phyloP scores from a whole-genome alignment of 2,329 filamentous ascomycete genomes.

The Aurifilum marmelostoma region DNA sequence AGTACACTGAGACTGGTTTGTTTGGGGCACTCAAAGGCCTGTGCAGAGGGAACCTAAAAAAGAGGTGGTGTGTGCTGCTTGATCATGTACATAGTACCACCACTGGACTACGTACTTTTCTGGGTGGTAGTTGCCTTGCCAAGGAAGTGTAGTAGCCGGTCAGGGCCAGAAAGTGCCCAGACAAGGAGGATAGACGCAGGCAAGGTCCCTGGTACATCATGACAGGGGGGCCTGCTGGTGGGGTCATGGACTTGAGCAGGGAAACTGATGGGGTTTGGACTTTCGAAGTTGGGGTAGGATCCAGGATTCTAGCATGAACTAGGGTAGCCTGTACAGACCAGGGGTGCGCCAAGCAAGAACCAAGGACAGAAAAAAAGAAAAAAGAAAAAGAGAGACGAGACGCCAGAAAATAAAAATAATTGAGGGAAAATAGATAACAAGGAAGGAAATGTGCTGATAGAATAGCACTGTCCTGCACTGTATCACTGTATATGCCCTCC shows the following conservation, averaged over 20 bases:
- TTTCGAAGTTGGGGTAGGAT: constrained; percentile 4
- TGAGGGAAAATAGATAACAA: not conserved
- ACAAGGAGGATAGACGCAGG: not conserved
- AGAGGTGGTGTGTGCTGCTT: not conserved
- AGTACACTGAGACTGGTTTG: not conserved
- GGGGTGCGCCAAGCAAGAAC: not conserved
- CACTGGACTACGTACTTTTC: not conserved
- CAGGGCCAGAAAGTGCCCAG: not conserved
- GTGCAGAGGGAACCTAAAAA: not conserved
- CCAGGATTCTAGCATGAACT: constrained; percentile 5
- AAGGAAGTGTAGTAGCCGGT: not conserved
- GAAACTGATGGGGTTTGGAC: constrained; percentile 3
- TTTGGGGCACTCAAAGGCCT: not conserved
- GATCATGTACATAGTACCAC: not conserved
- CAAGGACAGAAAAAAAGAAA: not conserved
- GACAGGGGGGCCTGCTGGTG: not conserved
- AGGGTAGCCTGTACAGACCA: constrained; percentile 7
- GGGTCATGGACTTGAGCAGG: not conserved
- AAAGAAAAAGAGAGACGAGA: not conserved
- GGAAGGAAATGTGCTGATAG: not conserved
- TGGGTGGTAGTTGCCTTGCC: not conserved
- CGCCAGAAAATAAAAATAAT: not conserved
- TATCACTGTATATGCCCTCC: not conserved
- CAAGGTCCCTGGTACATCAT: constrained; percentile 10
- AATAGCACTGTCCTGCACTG: constrained; percentile 16